Conservation (phyloP, 2,329 filamentous ascomycete genomes). For the Claviceps cyperi region DNA sequence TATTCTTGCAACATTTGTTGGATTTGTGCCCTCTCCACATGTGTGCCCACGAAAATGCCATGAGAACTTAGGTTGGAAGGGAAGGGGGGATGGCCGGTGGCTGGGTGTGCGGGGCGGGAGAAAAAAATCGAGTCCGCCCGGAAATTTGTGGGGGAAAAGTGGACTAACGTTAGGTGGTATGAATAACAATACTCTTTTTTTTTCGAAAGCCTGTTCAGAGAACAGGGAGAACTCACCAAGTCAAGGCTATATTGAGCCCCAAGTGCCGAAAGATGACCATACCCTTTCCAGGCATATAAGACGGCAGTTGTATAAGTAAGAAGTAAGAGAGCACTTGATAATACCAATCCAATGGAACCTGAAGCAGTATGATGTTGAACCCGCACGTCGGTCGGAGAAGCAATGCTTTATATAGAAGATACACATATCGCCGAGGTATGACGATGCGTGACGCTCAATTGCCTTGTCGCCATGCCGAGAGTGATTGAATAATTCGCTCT, state of each 20-base stretch:
- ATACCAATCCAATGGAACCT: not conserved
- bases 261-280: not conserved
- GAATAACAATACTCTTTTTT: too few species aligned
- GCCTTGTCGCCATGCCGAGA: not conserved
- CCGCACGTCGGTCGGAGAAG: not conserved
- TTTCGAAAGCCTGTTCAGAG: too few species aligned
- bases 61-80: too few species aligned
- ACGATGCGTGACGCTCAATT: not conserved
- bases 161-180: too few species aligned
- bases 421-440: not conserved
- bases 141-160: too few species aligned
- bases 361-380: not conserved
- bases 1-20: too few species aligned
- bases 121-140: too few species aligned
- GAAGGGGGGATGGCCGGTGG: too few species aligned
- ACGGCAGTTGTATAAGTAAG: not conserved
- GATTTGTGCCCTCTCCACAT: too few species aligned
- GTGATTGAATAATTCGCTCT: not conserved
- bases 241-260: not conserved
- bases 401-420: not conserved
- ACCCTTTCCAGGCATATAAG: not conserved
- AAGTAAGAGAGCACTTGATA: not conserved
- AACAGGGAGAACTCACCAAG: not conserved
- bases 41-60: too few species aligned
- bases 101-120: too few species aligned